Evolutionary conservation across 495 filamentous ascomycete genomes (phyloP), one percentile per base, ranked within the genome.

Genomic region (Hypoxylon perforatum): DNA sequence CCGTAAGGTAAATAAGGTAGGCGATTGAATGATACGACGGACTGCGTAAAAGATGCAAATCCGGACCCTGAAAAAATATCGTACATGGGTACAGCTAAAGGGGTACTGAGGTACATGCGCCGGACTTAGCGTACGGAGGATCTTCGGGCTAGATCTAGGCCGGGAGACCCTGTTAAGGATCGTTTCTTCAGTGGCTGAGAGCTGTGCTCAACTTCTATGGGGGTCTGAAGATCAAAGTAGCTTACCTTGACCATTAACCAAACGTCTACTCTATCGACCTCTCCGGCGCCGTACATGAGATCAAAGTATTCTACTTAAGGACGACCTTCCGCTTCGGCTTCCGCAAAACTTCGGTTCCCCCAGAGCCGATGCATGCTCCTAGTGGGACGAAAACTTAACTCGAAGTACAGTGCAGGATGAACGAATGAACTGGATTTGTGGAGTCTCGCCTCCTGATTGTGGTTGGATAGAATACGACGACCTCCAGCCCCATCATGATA

Each of bases 391-490:
- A 56, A 18, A 50, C 56, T 42, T 46, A 63, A 59, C 49, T 57
- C 23, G 12, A 56, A 23, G 57, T 61, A 63, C 54, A 54, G 42
- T 63, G 65, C 65, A 69, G 49, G n/a, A 63, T 36, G 47, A 53
- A 28, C 39, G 28, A 45, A 35, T 36, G 21, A 56, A 49, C 55
- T 10, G 28, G n/a, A 49, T 61, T 64, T 60, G 60, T 51, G 49
- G 52, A 23, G 44, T 58, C 51, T 61, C 41, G 42, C 56, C 25
- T 28, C 25, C 11, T 33, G 3, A 10, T 1, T 74, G 73, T 80
- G 78, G 77, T 81, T 81, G 79, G 79, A 77, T 70, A 50, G 52
- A 70, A 79, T 81, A 81, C 78, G 79, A 75, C 21, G 39, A 7
- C 35, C 18, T 56, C 61, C 63, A 53, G 63, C 64, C 68, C 65